Percentiles rank a stretch among this genome's conserved stretches.
Conservation (phyloP, 768 basidiomycete genomes). For the Amanita brunnescens region DNA sequence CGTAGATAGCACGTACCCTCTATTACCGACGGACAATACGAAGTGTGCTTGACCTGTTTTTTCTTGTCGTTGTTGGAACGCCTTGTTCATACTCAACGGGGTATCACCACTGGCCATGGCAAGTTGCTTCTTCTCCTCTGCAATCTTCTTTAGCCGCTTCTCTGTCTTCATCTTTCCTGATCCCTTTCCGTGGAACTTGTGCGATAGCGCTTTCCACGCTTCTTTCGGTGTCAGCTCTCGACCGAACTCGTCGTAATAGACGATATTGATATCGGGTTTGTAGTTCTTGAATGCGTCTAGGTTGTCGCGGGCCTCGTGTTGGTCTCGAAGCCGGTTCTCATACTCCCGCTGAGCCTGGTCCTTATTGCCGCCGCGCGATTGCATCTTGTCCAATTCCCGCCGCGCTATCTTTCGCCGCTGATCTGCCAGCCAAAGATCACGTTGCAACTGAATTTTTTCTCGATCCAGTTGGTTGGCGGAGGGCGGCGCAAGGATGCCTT, state of each 20-base stretch:
- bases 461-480: slow-evolving; percentile 60
- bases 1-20: slow-evolving; percentile 50
- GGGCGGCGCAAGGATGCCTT: slow-evolving; percentile 74
- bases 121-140: slow-evolving; percentile 91
- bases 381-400: slow-evolving; percentile 72
- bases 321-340: slow-evolving; percentile 87
- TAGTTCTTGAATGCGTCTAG: slow-evolving; percentile 86
- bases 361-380: slow-evolving; percentile 71
- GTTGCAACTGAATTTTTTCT: slow-evolving; percentile 74
- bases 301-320: slow-evolving; percentile 78
- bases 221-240: slow-evolving; percentile 84
- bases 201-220: slow-evolving; percentile 96
- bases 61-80: slow-evolving; percentile 89
- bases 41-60: slow-evolving; percentile 96
- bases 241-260: slow-evolving; percentile 96
- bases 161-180: slow-evolving; percentile 96
- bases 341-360: slow-evolving; percentile 94
- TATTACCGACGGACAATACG: slow-evolving; percentile 87
- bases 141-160: slow-evolving; percentile 92
- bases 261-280: slow-evolving; percentile 94
- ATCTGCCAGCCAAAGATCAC: slow-evolving; percentile 86
- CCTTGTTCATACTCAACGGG: slow-evolving; percentile 88
- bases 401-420: slow-evolving; percentile 68
- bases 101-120: slow-evolving; percentile 96
- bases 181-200: slow-evolving; percentile 98